Evolutionary conservation across 2,329 filamentous ascomycete species (phyloP).

Genomic region (Xylogone sp.): DNA sequence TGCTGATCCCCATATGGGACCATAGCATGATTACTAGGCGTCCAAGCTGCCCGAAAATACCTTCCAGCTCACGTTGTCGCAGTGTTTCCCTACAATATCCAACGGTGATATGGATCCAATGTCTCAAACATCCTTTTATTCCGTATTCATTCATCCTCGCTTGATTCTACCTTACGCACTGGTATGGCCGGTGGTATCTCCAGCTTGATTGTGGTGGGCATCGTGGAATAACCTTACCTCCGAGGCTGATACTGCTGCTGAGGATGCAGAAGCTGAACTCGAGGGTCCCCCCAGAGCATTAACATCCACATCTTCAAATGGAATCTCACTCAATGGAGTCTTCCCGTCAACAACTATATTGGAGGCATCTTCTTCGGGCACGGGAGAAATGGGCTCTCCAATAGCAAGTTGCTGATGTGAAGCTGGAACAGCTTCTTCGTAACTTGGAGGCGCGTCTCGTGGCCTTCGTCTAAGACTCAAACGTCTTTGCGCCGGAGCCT

Average conservation of each 20-base stretch:
- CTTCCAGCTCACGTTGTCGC: no score
- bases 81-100: no score
- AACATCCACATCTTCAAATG: constrained; percentile 22
- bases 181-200: constrained; percentile 21
- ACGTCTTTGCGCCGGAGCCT: background rate
- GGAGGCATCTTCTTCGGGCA: constrained; percentile 14
- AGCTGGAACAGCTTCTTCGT: constrained; percentile 17
- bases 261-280: constrained; percentile 3
- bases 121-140: background rate
- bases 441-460: constrained; percentile 14
- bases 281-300: constrained; percentile 4
- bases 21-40: no score
- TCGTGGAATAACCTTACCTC: constrained; percentile 14
- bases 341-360: constrained; percentile 23
- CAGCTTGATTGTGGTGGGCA: constrained; percentile 12
- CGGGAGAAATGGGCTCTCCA: constrained; percentile 8
- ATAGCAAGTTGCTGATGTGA: constrained; percentile 13
- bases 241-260: constrained; percentile 7
- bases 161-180: constrained; percentile 13
- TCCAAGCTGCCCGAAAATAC: no score
- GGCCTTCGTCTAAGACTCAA: background rate
- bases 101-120: background rate
- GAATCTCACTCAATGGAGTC: constrained; percentile 24
- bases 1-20: no score
- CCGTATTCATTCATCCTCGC: background rate